Conservation (phyloP, 2,329 filamentous ascomycete genomes). For the Cladophialophora yegresii region DNA sequence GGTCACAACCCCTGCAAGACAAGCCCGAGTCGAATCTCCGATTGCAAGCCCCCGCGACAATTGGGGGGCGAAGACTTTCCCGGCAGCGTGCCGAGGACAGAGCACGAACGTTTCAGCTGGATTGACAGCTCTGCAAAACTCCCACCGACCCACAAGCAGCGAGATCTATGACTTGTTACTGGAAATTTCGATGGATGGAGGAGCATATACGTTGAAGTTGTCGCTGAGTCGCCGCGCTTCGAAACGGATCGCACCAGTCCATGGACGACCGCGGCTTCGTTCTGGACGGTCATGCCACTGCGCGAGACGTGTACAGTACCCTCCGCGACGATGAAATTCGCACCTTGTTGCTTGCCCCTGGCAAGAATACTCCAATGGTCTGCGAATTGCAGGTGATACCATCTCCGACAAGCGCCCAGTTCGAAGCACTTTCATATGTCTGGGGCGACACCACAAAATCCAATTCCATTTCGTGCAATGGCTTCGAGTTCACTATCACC, state of each 20-base stretch:
- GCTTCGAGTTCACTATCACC: constrained; percentile 25
- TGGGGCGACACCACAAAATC: constrained; percentile 25
- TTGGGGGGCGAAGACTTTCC: neutral
- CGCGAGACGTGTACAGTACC: constrained; percentile 24
- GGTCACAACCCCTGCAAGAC: neutral
- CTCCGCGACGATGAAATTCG: constrained; percentile 22
- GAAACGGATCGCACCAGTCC: neutral
- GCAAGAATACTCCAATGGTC: constrained; percentile 18
- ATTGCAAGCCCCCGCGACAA: neutral
- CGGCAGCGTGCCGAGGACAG: neutral
- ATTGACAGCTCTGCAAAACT: neutral
- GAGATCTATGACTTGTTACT: neutral
- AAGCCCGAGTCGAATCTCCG: neutral
- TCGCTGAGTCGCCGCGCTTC: neutral
- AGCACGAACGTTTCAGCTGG: neutral
- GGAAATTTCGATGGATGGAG: neutral
- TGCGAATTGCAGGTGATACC: constrained; percentile 25
- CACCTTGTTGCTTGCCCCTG: constrained; percentile 23
- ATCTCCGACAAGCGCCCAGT: constrained; percentile 20
- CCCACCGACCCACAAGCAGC: too few species aligned
- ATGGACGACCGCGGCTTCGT: constrained; percentile 28
- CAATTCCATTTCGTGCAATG: constrained; percentile 24
- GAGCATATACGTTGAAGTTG: neutral
- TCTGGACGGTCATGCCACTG: constrained; percentile 20
- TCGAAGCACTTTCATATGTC: constrained; percentile 30